phyloP scores from a whole-genome alignment of 2,329 filamentous ascomycete genomes.

The Hyphodiscus sp. region DNA sequence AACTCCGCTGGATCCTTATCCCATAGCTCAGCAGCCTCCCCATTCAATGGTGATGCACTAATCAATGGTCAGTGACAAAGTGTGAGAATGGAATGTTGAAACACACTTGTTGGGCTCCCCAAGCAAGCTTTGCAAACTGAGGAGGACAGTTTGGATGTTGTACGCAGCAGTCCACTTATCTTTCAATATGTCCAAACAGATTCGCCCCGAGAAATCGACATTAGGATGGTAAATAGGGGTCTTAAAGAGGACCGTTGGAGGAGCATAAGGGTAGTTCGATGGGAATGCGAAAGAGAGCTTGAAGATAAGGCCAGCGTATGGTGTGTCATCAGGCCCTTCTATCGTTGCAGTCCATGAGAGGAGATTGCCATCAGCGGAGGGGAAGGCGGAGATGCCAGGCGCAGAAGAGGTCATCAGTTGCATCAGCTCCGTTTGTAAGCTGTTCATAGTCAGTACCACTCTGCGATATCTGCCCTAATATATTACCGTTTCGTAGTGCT shows the following conservation, averaged over 20 bases:
- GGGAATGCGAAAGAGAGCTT: constrained; percentile 92
- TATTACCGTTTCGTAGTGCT: constrained; percentile 74
- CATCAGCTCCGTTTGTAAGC: constrained; percentile 96
- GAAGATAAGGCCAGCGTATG: constrained; percentile 80
- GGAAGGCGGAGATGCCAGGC: constrained; percentile 91
- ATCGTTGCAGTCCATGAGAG: constrained; percentile 93
- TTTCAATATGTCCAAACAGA: constrained; percentile 96
- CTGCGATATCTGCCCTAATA: constrained; percentile 5
- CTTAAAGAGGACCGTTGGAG: constrained; percentile 91
- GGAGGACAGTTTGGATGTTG: constrained; percentile 87
- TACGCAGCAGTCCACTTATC: constrained; percentile 99
- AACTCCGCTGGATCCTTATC: constrained; percentile 83
- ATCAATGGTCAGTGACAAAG: constrained; percentile 15
- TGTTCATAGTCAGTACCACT: constrained; percentile 33
- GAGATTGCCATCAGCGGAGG: constrained; percentile 81
- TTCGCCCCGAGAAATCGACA: constrained; percentile 92
- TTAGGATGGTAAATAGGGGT: constrained; percentile 99
- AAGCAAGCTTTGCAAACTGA: constrained; percentile 90
- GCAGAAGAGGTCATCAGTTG: constrained; percentile 94
- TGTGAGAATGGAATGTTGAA: not conserved
- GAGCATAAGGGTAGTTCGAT: constrained; percentile 83
- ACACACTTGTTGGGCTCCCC: constrained; percentile 97
- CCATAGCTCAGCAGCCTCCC: constrained; percentile 93
- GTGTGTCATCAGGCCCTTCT: constrained; percentile 82
- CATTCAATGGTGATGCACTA: constrained; percentile 90